A percentile compares a stretch with the other conserved stretches of the same genome.
These are phyloP conservation scores for Aspergillus sergii DNA, from an alignment of 2,329 filamentous ascomycete genomes.

Conservation along the genomic window DNA sequence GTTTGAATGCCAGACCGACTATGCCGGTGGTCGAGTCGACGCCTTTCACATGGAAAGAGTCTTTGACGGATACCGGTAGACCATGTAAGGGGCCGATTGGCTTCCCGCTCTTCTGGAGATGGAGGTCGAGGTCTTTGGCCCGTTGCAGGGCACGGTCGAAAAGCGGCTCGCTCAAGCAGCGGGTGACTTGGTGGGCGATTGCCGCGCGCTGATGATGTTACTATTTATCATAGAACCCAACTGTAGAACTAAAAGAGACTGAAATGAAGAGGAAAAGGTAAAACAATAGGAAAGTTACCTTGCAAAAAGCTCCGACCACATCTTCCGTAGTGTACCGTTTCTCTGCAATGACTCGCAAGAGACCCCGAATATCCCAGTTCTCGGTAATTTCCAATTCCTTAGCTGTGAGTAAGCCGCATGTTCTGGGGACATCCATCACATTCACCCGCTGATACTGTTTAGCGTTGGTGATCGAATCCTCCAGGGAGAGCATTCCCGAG, in stretches of 20 bases:
- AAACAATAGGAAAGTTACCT: slow-evolving; percentile 30
- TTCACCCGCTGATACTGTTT: slow-evolving; percentile 36
- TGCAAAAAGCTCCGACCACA: slow-evolving; percentile 59
- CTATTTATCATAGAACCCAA: no score
- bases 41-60: slow-evolving; percentile 50
- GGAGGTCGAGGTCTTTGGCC: slow-evolving; percentile 52
- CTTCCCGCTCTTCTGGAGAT: slow-evolving; percentile 41
- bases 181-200: slow-evolving; percentile 45
- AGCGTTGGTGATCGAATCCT: slow-evolving; percentile 38
- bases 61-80: slow-evolving; percentile 58
- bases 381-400: slow-evolving; percentile 60
- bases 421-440: slow-evolving; percentile 54
- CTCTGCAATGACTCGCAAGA: slow-evolving; percentile 38
- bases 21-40: slow-evolving; percentile 60
- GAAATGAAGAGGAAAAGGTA: background rate
- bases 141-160: slow-evolving; percentile 53
- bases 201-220: slow-evolving; percentile 33
- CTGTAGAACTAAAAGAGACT: background rate
- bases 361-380: slow-evolving; percentile 47
- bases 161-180: slow-evolving; percentile 56
- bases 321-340: slow-evolving; percentile 44
- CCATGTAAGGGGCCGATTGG: slow-evolving; percentile 64
- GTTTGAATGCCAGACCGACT: slow-evolving; percentile 61
- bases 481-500: slow-evolving; percentile 36
- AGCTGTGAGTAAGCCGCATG: slow-evolving; percentile 54